Evolutionary conservation across 129 eudicot species (phyloP).

Genomic region (Arctium minus): DNA sequence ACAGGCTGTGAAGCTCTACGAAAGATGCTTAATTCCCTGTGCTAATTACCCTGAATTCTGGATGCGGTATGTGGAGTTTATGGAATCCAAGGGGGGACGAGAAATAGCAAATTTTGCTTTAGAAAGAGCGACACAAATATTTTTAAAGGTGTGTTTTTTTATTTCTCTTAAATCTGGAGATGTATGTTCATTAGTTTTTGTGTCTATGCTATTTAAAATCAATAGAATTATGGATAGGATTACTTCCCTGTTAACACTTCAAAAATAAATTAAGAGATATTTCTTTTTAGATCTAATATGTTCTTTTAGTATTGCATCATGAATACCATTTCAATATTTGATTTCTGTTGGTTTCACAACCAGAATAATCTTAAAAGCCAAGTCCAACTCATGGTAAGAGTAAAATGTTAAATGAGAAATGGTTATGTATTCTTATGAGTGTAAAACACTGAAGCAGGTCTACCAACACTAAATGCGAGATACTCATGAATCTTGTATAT

Average conservation of each 20-base stretch:
- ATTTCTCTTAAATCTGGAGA: conserved; percentile 10
- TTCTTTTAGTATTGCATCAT: too few relatives aligned
- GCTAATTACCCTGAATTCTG: conserved; percentile 93
- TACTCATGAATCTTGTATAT: too few relatives aligned
- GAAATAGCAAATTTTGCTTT: conserved; percentile 69
- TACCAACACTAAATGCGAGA: too few relatives aligned
- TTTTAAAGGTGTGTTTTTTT: conserved; percentile 55
- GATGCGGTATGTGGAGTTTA: conserved; percentile 93
- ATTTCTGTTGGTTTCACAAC: too few relatives aligned
- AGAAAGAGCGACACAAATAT: conserved; percentile 68
- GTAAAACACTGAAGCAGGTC: too few relatives aligned
- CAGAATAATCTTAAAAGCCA: too few relatives aligned
- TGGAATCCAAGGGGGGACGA: conserved; percentile 85
- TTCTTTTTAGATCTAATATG: not conserved
- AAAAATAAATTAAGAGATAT: not conserved
- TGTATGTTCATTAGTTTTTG: conserved; percentile 9
- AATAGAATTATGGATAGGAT: not conserved
- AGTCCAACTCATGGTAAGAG: too few relatives aligned
- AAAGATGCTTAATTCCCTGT: conserved; percentile 90
- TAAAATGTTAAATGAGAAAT: too few relatives aligned
- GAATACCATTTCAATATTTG: too few relatives aligned
- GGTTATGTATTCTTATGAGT: too few relatives aligned
- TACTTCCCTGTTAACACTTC: not conserved
- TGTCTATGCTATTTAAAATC: not conserved
- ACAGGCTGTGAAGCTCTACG: conserved; percentile 81